Evolutionary conservation across 2,329 filamentous ascomycete species (phyloP).

Genomic region (Mycogone perniciosa): DNA sequence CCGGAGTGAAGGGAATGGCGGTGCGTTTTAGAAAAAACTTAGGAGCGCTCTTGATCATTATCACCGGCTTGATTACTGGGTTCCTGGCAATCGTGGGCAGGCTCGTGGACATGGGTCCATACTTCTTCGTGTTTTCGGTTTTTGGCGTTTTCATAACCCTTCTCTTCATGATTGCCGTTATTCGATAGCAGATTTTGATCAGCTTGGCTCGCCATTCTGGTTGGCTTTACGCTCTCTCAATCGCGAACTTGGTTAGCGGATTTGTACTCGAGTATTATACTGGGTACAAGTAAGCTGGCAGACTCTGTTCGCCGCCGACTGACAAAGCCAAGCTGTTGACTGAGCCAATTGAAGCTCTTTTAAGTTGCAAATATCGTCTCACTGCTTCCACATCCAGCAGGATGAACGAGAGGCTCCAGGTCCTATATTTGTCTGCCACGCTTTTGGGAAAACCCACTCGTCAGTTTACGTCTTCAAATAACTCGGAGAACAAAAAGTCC

Average conservation of each 20-base stretch:
- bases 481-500: too few relatives aligned
- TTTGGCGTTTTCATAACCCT: constrained; percentile 11
- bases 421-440: too few relatives aligned
- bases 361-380: too few relatives aligned
- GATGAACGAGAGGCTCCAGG: too few relatives aligned
- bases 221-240: constrained; percentile 17
- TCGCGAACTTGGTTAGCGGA: constrained; percentile 15
- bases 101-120: constrained; percentile 8
- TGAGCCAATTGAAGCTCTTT: too few relatives aligned
- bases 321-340: too few relatives aligned
- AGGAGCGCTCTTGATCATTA: constrained; percentile 11
- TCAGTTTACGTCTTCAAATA: too few relatives aligned
- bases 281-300: too few relatives aligned
- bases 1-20: constrained; percentile 29
- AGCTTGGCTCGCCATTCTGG: constrained; percentile 13
- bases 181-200: constrained; percentile 11
- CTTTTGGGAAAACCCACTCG: too few relatives aligned
- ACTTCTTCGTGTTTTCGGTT: constrained; percentile 16
- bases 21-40: constrained; percentile 19
- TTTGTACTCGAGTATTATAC: neutral
- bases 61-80: constrained; percentile 11
- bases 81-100: constrained; percentile 11
- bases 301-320: too few relatives aligned
- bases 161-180: constrained; percentile 13
- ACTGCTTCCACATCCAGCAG: too few relatives aligned